These are phyloP conservation scores for Marasmius fiardii DNA, from an alignment of 1,284 basidiomycete genomes.

Conservation along the genomic window DNA sequence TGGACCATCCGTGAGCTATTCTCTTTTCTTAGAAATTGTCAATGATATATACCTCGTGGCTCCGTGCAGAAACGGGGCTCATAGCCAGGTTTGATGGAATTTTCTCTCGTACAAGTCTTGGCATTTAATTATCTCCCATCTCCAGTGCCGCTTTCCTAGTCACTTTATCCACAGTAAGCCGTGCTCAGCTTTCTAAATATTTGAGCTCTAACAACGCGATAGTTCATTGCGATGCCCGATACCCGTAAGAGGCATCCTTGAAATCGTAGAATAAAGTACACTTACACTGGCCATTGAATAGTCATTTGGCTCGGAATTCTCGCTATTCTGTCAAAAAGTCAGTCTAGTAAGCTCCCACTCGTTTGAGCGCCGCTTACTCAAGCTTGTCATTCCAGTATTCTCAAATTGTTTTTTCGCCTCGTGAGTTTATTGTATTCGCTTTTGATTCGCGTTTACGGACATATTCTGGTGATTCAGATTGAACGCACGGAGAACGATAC, in stretches of 20 bases:
- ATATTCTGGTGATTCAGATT: background rate
- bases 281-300: background rate
- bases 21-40: background rate
- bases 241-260: background rate
- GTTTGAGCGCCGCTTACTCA: background rate
- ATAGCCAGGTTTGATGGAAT: conserved; percentile 2
- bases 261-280: background rate
- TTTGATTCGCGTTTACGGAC: background rate
- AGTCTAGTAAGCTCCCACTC: background rate
- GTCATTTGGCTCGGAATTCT: conserved; percentile 7
- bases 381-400: conserved; percentile 1
- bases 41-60: too few species aligned
- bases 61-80: conserved; percentile 2
- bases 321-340: conserved; percentile 6
- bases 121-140: background rate
- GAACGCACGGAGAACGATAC: background rate
- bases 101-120: background rate
- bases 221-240: conserved; percentile 1
- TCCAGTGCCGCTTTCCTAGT: conserved; percentile 5
- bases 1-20: conserved; percentile 8
- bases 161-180: background rate
- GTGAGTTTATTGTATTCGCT: background rate
- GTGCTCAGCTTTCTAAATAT: background rate
- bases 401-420: conserved; percentile 9
- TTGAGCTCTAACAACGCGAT: background rate